Conservation (phyloP, 257 asterid species). For the Catharanthus roseus region DNA sequence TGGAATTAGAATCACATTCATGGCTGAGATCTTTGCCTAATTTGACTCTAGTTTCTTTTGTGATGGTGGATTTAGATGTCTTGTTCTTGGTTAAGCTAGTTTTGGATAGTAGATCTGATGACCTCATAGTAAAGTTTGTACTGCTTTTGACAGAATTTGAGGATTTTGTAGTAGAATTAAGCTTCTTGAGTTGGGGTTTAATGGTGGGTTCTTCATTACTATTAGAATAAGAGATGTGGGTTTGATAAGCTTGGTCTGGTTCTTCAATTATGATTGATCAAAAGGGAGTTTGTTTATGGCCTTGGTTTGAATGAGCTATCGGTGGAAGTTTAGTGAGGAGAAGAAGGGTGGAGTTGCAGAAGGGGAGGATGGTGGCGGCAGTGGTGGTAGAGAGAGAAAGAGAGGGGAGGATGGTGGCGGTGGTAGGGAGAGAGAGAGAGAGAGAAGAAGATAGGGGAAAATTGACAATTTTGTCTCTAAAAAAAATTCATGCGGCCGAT, state of each 20-base stretch:
- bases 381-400: no score
- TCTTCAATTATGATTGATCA: slow-evolving; percentile 17
- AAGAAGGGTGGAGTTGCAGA: no score
- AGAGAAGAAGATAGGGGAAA: no score
- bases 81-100: slow-evolving; percentile 39
- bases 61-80: slow-evolving; percentile 33
- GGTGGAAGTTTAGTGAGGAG: no score
- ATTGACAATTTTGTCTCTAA: no score
- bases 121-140: slow-evolving; percentile 30
- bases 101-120: slow-evolving; percentile 50
- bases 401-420: no score
- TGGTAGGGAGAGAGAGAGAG: no score
- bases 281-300: slow-evolving; percentile 18
- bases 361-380: no score
- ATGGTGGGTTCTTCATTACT: slow-evolving; percentile 9
- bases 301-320: no score
- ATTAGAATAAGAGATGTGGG: slow-evolving; percentile 15
- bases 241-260: slow-evolving; percentile 36
- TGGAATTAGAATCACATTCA: slow-evolving; percentile 26
- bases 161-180: slow-evolving; percentile 55
- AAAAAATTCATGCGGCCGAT: no score
- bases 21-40: slow-evolving; percentile 5
- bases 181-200: slow-evolving; percentile 51
- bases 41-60: slow-evolving; percentile 17
- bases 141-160: slow-evolving; percentile 35